Base-by-base conservation (phyloP, 2,329 filamentous ascomycete species). In the Penicillium glabrum region DNA sequence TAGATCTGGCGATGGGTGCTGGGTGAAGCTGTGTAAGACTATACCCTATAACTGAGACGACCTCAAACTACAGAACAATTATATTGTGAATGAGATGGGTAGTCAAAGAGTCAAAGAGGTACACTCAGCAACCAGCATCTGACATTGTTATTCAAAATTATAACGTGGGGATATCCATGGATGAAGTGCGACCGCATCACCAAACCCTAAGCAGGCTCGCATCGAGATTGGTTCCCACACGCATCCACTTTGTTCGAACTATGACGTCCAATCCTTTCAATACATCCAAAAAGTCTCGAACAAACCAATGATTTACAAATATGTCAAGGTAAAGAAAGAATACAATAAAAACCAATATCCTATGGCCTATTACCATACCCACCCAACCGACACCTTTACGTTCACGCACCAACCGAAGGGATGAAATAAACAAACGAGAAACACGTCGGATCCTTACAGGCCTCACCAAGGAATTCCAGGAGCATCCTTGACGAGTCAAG, bases 351-450 rank as follows among this genome's bases (percentile, higher is more conserved):
- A 13, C 39, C 19, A 41, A 21, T 23, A 3, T 41, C 35, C 27
- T 45, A 56, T 53, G 56, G 51, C 47, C 45, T 46, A 57, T 56
- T 59, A 58, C 54, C 53, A 43, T 58, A 29, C 27, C 46, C 45
- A 33, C 24, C 21, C 19, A 24, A 46, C 31, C 21, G 19, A 37
- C 29, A n/a, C 50, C 53, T 41, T 41, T 65, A 63, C 46, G 59
- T 45, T 66, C 63, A 66, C 63, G 63, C 63, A 66, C 63, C 60
- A 56, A 64, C 44, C 45, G 52, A 54, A 66, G 63, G 63, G 62
- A 62, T 66, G 51, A 48, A 60, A 55, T 57, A 55, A 56, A 45
- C 26, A 61, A 57, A 47, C 50, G 24, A 54, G 26, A 46, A 51
- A 39, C n/a, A 27, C 24, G 33, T 31, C 33, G 41, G 27, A 48